Evolutionary conservation across 2,329 filamentous ascomycete genomes (phyloP).

Genomic region (Fusarium cicatricum): DNA sequence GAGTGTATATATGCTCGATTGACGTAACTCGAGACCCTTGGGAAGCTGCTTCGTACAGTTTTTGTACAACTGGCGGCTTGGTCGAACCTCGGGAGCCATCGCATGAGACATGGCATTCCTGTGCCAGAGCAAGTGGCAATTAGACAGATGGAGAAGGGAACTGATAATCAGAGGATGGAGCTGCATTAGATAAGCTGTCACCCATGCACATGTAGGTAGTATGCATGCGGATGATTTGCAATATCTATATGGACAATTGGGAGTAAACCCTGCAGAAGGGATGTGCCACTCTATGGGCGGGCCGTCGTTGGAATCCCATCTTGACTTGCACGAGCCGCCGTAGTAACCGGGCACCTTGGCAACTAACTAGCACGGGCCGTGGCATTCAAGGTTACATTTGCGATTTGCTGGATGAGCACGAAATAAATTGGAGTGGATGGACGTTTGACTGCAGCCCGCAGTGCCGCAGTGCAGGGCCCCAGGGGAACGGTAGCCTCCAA

Average conservation of each 20-base stretch:
- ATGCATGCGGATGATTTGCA: neutral
- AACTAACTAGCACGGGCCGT: conserved; percentile 1
- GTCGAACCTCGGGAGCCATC: conserved; percentile 16
- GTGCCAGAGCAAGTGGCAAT: conserved; percentile 24
- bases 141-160: neutral
- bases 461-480: conserved; percentile 1
- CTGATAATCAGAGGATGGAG: neutral
- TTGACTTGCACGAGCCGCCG: conserved; percentile 18
- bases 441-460: neutral
- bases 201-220: too few relatives aligned
- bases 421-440: too few relatives aligned
- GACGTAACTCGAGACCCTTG: neutral
- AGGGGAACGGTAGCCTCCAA: conserved; percentile 15
- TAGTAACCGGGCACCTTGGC: conserved; percentile 16
- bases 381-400: neutral
- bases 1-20: neutral
- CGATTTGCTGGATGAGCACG: neutral
- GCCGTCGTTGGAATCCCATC: neutral
- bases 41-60: neutral
- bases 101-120: conserved; percentile 30
- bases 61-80: conserved; percentile 1
- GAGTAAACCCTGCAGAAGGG: conserved; percentile 31
- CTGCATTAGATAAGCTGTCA: too few relatives aligned
- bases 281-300: neutral
- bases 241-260: conserved; percentile 1